A percentile compares a stretch with the other conserved stretches of the same genome.
These are phyloP conservation scores for Mortierella alpina DNA, from an alignment of 192 early-diverging fungal genomes.

Conservation along the genomic window DNA sequence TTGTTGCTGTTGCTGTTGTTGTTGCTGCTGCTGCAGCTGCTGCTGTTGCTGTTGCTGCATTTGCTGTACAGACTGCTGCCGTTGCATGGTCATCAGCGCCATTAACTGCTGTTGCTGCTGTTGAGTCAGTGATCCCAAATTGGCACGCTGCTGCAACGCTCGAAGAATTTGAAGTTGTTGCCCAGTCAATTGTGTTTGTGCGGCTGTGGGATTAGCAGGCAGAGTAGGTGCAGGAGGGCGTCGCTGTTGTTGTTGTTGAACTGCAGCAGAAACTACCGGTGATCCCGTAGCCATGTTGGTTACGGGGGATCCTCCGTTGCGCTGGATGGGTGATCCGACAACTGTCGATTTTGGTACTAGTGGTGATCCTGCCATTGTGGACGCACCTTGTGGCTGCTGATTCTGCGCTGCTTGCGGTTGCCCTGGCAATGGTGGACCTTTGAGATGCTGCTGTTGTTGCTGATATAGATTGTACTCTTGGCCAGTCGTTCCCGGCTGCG, in stretches of 20 bases:
- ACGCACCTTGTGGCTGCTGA: background rate
- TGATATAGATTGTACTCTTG: conserved; percentile 45
- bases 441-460: conserved; percentile 34
- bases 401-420: background rate
- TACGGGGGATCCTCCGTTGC: conserved; percentile 31
- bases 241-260: conserved; percentile 1
- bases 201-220: background rate
- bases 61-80: conserved; percentile 1
- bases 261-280: conserved; percentile 22
- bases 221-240: background rate
- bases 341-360: conserved; percentile 16
- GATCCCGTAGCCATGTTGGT: conserved; percentile 22
- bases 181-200: conserved; percentile 2
- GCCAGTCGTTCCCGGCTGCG: conserved; percentile 14
- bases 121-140: background rate
- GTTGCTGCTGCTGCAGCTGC: conserved; percentile 4
- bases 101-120: conserved; percentile 33
- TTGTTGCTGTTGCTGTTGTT: conserved; percentile 12
- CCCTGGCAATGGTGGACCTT: conserved; percentile 12
- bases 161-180: conserved; percentile 17
- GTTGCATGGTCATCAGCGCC: conserved; percentile 7
- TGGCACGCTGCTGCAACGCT: conserved; percentile 16
- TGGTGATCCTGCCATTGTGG: conserved; percentile 26
- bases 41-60: conserved; percentile 17
- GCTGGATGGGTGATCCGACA: conserved; percentile 32